A percentile compares a stretch with the other conserved stretches of the same genome.
Evolutionary conservation across 2,329 filamentous ascomycete species (phyloP).

Genomic region (Aaosphaeria pasadenensis): DNA sequence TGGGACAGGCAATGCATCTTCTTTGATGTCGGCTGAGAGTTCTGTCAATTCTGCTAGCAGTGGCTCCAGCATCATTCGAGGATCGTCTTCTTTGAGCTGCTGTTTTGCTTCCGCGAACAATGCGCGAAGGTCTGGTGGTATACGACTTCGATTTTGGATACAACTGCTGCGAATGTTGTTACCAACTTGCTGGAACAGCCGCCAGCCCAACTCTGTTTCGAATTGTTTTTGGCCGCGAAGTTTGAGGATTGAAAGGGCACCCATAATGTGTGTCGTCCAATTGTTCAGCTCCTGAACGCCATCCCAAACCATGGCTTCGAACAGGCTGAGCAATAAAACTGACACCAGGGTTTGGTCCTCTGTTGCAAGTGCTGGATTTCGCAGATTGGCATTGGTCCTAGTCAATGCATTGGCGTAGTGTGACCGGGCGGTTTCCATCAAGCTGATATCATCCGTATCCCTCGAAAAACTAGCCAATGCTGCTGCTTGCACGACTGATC

Average conservation of each 20-base stretch:
- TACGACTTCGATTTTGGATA: slow-evolving; percentile 4
- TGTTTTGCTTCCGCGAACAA: slow-evolving; percentile 3
- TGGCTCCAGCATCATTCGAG: background rate
- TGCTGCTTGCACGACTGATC: slow-evolving; percentile 7
- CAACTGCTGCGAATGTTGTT: slow-evolving; percentile 9
- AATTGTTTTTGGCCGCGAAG: slow-evolving; percentile 10
- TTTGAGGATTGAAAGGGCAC: slow-evolving; percentile 12
- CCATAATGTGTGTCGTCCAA: slow-evolving; percentile 13
- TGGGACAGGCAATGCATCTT: background rate
- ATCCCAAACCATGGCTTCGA: slow-evolving; percentile 12
- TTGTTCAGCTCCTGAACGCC: slow-evolving; percentile 6
- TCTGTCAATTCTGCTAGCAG: background rate
- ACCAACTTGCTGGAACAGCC: slow-evolving; percentile 13
- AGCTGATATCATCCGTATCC: slow-evolving; percentile 2
- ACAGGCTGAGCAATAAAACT: slow-evolving; percentile 13
- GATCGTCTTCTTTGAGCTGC: background rate
- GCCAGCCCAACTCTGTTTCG: slow-evolving; percentile 7
- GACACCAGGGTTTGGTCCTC: slow-evolving; percentile 11
- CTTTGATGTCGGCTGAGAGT: background rate
- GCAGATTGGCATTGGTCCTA: slow-evolving; percentile 9
- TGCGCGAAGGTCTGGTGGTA: slow-evolving; percentile 5
- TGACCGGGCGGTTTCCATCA: slow-evolving; percentile 7
- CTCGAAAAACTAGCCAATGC: slow-evolving; percentile 10
- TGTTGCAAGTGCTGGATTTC: slow-evolving; percentile 1
- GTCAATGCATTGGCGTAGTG: slow-evolving; percentile 3